Evolutionary conservation across 1,139 yeast species (phyloP), one percentile per base, ranked within the genome.

Genomic region (Taphrina communis): DNA sequence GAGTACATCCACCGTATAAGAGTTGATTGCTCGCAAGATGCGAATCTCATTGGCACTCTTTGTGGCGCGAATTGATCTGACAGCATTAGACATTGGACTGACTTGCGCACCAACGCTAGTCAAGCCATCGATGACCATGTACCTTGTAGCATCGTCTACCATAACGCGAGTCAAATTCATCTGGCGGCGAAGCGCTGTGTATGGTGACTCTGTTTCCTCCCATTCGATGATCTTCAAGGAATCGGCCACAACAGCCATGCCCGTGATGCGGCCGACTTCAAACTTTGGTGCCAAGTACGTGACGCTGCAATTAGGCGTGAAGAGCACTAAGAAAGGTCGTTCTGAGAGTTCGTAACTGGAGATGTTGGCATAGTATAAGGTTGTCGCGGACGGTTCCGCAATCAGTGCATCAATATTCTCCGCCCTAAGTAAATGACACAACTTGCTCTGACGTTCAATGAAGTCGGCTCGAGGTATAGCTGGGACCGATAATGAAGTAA

Each of bases 191-290:
- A 67, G 48, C 11, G 63, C 63, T 31, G 21, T 46, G 41, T 55
- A 67, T 7, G 70, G 70, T 6, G 63, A 58, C 50, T 67, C 63
- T 25, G 55, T 59, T 39, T 67, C 70, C n/a, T 39, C 56, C 70
- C 70, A 67, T 8, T 31, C 52, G 51, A 53, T 52, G 42, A 67
- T 41, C 9, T 39, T 31, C 9, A 19, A 38, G 6, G 61, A 35
- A 6, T 17, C 31, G n/a, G 46, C n/a, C 9, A 48, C 44, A 9
- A 44, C 44, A 4, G 44, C 48, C 39, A 61, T 35, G 2, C 21
- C 57, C 42, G 39, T 38, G 42, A 61, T 61, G 9, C 70, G 67
- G 11, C 60, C 63, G 6, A 56, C 58, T 19, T 67, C 70, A 62
- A 67, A 67, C 46, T 38, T 62, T 6, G 70, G 70, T 9, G 61